Evolutionary conservation across 2,329 filamentous ascomycete species (phyloP), one percentile per base, ranked within the genome.

Genomic region (Boeremia exigua): DNA sequence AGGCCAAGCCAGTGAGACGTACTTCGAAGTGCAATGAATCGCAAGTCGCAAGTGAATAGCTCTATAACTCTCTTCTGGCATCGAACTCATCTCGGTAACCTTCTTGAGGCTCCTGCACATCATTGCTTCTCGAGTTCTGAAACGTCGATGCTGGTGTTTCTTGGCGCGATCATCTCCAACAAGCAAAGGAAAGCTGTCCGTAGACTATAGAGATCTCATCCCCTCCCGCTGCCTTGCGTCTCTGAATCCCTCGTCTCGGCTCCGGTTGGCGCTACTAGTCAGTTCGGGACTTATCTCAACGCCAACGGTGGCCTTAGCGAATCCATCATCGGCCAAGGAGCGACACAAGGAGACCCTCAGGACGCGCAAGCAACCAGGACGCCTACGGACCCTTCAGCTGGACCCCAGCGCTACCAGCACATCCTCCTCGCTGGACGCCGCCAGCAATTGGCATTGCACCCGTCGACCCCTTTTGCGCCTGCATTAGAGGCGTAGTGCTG

Each of bases 281-380:
- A 33, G 58, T 64, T 61, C 58, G 58, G 55, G 58, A 59, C 48
- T 54, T 63, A 59, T 48, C 19, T 23, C 51, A 60, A 68, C 61
- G 58, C 62, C 63, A 66, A 72, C 68, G 63, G 69, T 71, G 67
- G 65, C 62, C 69, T 71, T 73, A 70, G 67, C 71, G 66, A 68
- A 65, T 67, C 66, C 64, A 67, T 63, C 61, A 64, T 57, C 48
- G 44, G 62, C 67, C 70, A 70, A 73, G 66, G 58, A 64, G 59
- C 54, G 37, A 54, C 43, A 57, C 58, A 45, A 55, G 48, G 59
- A 60, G 52, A 54, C 48, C 56, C 54, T 56, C 53, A 47, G 59
- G 54, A 65, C 66, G 61, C 63, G 65, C 61, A 61, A 61, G 53
- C 55, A 56, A 48, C 61, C 52, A 61, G 53, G 37, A 53, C 51